Conservation (phyloP, 1,284 basidiomycete species). For the Earliella scabrosa region DNA sequence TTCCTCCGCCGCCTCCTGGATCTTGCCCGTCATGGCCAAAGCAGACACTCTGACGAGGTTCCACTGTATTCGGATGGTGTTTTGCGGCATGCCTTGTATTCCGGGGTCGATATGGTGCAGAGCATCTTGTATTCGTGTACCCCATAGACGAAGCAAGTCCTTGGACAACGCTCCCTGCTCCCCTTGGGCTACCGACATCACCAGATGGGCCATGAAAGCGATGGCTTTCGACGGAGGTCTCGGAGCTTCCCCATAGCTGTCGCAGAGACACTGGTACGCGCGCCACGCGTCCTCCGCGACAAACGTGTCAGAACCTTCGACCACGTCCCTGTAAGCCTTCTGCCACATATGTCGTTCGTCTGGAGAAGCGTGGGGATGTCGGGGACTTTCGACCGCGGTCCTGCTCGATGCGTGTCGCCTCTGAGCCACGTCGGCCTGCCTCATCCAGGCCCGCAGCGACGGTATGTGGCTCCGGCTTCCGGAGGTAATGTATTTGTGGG, state of each 20-base stretch:
- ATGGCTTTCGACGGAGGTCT: conserved; percentile 8
- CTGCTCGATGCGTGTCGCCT: conserved; percentile 31
- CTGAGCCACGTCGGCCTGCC: conserved; percentile 25
- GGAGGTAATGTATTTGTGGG: conserved; percentile 21
- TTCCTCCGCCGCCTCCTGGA: conserved; percentile 26
- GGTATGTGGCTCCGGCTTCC: conserved; percentile 22
- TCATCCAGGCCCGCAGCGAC: conserved; percentile 24
- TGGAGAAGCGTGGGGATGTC: conserved; percentile 1
- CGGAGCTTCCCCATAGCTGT: conserved; percentile 4
- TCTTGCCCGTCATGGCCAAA: conserved; percentile 25
- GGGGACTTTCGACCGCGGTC: conserved; percentile 2
- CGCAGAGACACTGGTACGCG: conserved; percentile 17
- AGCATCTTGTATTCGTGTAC: conserved; percentile 39
- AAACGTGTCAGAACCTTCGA: conserved; percentile 5
- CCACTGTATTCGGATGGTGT: conserved; percentile 18
- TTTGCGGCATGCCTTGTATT: conserved; percentile 12
- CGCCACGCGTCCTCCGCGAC: conserved; percentile 25
- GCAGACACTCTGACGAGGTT: conserved; percentile 20
- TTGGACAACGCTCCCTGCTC: conserved; percentile 1
- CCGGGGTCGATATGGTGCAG: conserved; percentile 36
- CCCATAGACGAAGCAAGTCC: conserved; percentile 35
- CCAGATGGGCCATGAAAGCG: conserved; percentile 12
- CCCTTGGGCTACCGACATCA: conserved; percentile 2
- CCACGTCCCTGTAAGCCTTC: conserved; percentile 14
- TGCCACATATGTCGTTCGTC: conserved; percentile 4